Evolutionary conservation across 192 early-diverging fungal genomes (phyloP).

Genomic region (Rhizoclosmatium globosum): DNA sequence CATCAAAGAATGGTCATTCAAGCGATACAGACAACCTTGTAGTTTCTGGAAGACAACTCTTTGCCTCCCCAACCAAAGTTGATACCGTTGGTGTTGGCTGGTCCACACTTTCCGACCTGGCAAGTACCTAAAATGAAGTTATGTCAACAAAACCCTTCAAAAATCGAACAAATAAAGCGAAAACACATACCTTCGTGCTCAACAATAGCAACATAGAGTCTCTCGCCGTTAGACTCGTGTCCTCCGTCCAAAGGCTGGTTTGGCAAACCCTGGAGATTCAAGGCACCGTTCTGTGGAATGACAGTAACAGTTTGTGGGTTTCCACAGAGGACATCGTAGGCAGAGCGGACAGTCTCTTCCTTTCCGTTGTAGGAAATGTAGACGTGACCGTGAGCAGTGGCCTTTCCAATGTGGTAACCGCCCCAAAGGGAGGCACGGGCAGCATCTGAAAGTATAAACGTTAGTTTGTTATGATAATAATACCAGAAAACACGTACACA

Average conservation of each 20-base stretch:
- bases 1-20: neutral
- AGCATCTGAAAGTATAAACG: slow-evolving; percentile 52
- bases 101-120: slow-evolving; percentile 28
- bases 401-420: slow-evolving; percentile 52
- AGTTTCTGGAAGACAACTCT: slow-evolving; percentile 33
- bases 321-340: slow-evolving; percentile 69
- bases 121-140: neutral
- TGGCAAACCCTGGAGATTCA: slow-evolving; percentile 52
- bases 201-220: slow-evolving; percentile 62
- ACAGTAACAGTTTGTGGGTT: slow-evolving; percentile 62
- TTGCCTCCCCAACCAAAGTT: slow-evolving; percentile 35
- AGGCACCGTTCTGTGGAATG: slow-evolving; percentile 53
- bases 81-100: slow-evolving; percentile 16
- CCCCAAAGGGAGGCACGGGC: slow-evolving; percentile 50
- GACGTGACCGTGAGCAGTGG: slow-evolving; percentile 43
- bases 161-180: slow-evolving; percentile 52
- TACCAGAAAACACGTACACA: slow-evolving; percentile 37
- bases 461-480: no score
- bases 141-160: slow-evolving; percentile 40
- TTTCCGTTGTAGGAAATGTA: slow-evolving; percentile 65
- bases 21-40: slow-evolving; percentile 33
- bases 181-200: slow-evolving; percentile 50
- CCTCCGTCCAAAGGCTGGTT: slow-evolving; percentile 61
- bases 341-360: slow-evolving; percentile 51
- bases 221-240: slow-evolving; percentile 62